Base-by-base conservation (phyloP, 441 rosid genomes). In the Erysimum cheiri region DNA sequence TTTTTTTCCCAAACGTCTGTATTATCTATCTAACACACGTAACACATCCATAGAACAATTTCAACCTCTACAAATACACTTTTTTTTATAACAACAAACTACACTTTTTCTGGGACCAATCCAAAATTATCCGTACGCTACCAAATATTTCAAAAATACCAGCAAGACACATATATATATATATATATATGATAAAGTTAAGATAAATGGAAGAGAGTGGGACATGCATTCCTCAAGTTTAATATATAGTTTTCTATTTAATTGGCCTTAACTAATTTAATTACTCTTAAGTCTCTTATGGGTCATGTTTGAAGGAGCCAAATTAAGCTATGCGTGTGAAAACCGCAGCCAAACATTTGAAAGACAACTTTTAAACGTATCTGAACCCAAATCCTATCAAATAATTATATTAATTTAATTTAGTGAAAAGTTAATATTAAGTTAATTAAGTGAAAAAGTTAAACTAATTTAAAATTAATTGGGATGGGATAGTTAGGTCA, bases 401-500 rank as follows among this genome's bases (percentile, higher is more conserved):
- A 68, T 47, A 54, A 19, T 22, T 46, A 28, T 8, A 44, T 48
- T 36, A 17, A 28, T 52, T 35, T 35, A 15, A 35, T 53, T 33
- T 12, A 49, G 57, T 60, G 33, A 40, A 49, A 48, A 12, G 26
- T 14, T 59, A 8, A 37, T 8, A 35, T 17, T 56, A 24, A 3
- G 33, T 44, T 47, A 63, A 17, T 46, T 2, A 19, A 15, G 62
- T 40, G 63, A 43, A 62, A 53, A 75, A 40, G 60, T 19, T 55
- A 28, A 37, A 49, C 4, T 36, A 58, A 29, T 74, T 68, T 43
- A 15, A 67, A 60, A 75, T 37, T 2, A 56, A 40, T 33, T 47
- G 39, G 40, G 78, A 75, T 70, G 70, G 75, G 79, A 75, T 75
- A 75, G 79, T 75, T 75, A 75, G 79, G 79, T 75, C 79, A 75